Conservation (phyloP, 208 protist species). For the Trypanosoma theileri region DNA sequence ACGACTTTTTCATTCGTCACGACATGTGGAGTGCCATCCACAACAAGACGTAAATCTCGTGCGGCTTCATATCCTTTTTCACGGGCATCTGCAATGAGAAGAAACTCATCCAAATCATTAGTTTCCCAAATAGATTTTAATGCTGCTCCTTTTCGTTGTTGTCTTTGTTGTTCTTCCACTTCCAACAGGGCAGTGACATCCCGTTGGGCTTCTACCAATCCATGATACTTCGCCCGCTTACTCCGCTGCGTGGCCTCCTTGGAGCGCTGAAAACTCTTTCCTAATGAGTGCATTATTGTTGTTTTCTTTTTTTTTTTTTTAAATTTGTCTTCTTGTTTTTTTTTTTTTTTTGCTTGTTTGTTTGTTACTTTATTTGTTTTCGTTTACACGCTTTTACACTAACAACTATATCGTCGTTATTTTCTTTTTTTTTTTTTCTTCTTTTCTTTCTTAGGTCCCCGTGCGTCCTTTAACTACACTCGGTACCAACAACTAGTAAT, state of each 20-base stretch:
- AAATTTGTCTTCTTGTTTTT: background rate
- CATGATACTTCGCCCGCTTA: conserved; percentile 44
- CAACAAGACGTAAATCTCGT: conserved; percentile 77
- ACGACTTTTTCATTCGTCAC: conserved; percentile 70
- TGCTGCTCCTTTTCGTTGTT: conserved; percentile 21
- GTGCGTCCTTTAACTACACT: no score
- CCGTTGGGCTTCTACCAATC: conserved; percentile 50
- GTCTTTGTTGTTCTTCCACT: conserved; percentile 44
- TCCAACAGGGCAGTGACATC: conserved; percentile 32
- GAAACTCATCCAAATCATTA: conserved; percentile 85
- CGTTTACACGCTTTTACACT: no score
- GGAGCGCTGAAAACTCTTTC: conserved; percentile 76
- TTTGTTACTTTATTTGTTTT: background rate
- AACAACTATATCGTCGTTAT: background rate
- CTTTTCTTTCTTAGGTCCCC: conserved; percentile 1
- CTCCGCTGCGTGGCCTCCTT: conserved; percentile 46
- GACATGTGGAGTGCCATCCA: conserved; percentile 78
- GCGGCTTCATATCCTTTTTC: conserved; percentile 85
- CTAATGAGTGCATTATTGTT: conserved; percentile 51
- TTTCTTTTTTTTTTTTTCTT: conserved; percentile 6
- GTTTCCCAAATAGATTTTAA: conserved; percentile 91
- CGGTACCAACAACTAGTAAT: no score
- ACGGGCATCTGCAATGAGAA: conserved; percentile 83
- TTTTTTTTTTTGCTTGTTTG: background rate
- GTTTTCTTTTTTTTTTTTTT: background rate